Evolutionary conservation across 73 alveolate species (phyloP).

Genomic region (Tetrahymena thermophila): DNA sequence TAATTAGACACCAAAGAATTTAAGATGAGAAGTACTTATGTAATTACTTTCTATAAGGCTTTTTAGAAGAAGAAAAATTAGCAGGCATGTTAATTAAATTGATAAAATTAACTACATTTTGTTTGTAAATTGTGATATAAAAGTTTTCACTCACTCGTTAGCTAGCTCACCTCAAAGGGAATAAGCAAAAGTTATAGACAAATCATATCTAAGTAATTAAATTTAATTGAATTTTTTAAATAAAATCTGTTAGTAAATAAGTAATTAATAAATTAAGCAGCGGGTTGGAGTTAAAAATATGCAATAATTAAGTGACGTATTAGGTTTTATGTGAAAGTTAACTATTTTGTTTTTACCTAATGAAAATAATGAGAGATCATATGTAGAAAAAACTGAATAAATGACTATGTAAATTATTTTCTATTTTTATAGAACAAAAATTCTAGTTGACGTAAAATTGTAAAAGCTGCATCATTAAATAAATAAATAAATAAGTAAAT

Average conservation of each 20-base stretch:
- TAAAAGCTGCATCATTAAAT: not conserved
- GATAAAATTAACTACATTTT: not conserved
- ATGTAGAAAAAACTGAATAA: not conserved
- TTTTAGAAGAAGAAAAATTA: no score
- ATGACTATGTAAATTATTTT: not conserved
- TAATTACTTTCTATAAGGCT: no score
- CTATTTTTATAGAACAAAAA: not conserved
- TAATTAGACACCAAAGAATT: not conserved
- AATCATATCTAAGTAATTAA: not conserved
- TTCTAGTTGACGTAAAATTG: not conserved
- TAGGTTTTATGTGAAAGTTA: not conserved
- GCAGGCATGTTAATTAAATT: not conserved
- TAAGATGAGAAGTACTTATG: no score
- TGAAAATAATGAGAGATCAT: not conserved
- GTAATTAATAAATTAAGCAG: not conserved
- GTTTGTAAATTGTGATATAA: not conserved
- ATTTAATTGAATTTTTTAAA: no score
- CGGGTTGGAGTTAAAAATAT: not conserved
- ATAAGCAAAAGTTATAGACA: not conserved
- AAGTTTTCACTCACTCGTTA: not conserved
- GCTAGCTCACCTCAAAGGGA: not conserved
- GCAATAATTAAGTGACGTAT: not conserved
- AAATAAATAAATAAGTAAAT: no score
- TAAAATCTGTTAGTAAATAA: not conserved
- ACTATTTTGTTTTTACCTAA: not conserved